Conservation (phyloP, 345 rosid genomes). For the Populus ilicifolia region DNA sequence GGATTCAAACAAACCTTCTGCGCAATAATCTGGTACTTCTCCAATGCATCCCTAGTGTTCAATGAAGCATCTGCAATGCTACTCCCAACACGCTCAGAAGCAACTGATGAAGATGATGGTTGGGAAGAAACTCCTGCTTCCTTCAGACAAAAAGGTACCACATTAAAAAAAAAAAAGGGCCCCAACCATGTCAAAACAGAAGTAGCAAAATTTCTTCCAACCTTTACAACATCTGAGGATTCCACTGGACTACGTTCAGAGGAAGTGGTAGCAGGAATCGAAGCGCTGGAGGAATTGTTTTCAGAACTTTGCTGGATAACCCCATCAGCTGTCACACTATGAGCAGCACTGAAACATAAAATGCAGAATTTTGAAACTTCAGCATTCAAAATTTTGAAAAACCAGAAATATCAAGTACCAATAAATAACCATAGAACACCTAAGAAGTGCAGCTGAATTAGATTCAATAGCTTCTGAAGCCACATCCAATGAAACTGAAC, state of each 20-base stretch:
- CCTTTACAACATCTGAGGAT: slow-evolving; percentile 47
- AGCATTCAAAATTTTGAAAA: neutral
- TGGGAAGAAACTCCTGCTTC: slow-evolving; percentile 49
- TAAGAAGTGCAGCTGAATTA: slow-evolving; percentile 45
- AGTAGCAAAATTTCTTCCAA: slow-evolving; percentile 19
- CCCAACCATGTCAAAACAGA: slow-evolving; percentile 11
- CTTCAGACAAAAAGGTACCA: slow-evolving; percentile 27
- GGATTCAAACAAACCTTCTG: slow-evolving; percentile 55
- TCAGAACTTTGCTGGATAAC: slow-evolving; percentile 44
- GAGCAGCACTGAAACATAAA: slow-evolving; percentile 45
- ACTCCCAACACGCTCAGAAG: slow-evolving; percentile 57
- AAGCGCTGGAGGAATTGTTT: slow-evolving; percentile 36
- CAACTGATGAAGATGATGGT: slow-evolving; percentile 44
- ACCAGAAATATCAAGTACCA: neutral
- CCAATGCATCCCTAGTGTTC: slow-evolving; percentile 87
- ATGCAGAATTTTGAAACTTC: slow-evolving; percentile 1
- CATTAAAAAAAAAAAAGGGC: slow-evolving; percentile 10
- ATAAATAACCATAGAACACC: slow-evolving; percentile 35
- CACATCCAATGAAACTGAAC: slow-evolving; percentile 54
- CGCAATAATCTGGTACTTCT: slow-evolving; percentile 73
- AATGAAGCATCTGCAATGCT: slow-evolving; percentile 60
- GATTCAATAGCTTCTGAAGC: slow-evolving; percentile 57
- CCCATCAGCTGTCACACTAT: slow-evolving; percentile 48
- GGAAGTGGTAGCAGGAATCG: slow-evolving; percentile 45
- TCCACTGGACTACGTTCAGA: slow-evolving; percentile 51